phyloP scores from a whole-genome alignment of 2,329 filamentous ascomycete genomes.

The Sclerotinia borealis region DNA sequence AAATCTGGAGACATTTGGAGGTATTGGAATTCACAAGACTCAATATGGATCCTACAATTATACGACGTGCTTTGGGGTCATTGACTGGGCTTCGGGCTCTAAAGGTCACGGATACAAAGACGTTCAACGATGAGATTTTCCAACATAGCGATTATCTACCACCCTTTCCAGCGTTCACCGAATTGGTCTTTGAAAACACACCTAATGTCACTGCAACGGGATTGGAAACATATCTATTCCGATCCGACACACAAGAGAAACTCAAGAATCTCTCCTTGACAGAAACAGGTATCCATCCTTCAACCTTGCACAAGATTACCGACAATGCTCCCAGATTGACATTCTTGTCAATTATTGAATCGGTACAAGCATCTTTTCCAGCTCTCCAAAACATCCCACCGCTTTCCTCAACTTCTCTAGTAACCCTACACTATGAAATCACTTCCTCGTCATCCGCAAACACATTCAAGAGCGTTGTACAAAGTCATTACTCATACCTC shows the following conservation, averaged over 20 bases:
- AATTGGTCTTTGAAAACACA: slow-evolving; percentile 65
- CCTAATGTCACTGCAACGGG: slow-evolving; percentile 68
- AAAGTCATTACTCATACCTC: slow-evolving; percentile 78
- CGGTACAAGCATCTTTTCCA: slow-evolving; percentile 51
- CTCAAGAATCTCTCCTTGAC: slow-evolving; percentile 66
- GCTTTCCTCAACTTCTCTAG: slow-evolving; percentile 62
- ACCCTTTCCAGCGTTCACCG: slow-evolving; percentile 67
- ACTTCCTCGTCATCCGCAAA: slow-evolving; percentile 52
- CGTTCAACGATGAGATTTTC: slow-evolving; percentile 74
- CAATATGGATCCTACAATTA: slow-evolving; percentile 60
- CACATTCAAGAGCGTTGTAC: slow-evolving; percentile 48
- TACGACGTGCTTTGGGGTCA: slow-evolving; percentile 65
- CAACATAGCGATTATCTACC: slow-evolving; percentile 57
- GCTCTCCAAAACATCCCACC: slow-evolving; percentile 50
- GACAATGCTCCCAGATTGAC: slow-evolving; percentile 36
- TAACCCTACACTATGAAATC: slow-evolving; percentile 78
- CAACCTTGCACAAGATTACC: slow-evolving; percentile 39
- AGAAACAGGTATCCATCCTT: slow-evolving; percentile 59
- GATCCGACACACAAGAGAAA: slow-evolving; percentile 50
- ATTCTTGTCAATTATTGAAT: slow-evolving; percentile 48
- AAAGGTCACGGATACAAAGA: slow-evolving; percentile 63
- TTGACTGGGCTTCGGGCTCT: slow-evolving; percentile 66
- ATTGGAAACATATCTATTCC: slow-evolving; percentile 60
- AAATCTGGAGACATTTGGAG: slow-evolving; percentile 64
- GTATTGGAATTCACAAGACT: slow-evolving; percentile 65